Percentiles rank a stretch among this genome's conserved stretches.
Evolutionary conservation across 83 land plant genomes (phyloP).

Genomic region (Larix sibirica): DNA sequence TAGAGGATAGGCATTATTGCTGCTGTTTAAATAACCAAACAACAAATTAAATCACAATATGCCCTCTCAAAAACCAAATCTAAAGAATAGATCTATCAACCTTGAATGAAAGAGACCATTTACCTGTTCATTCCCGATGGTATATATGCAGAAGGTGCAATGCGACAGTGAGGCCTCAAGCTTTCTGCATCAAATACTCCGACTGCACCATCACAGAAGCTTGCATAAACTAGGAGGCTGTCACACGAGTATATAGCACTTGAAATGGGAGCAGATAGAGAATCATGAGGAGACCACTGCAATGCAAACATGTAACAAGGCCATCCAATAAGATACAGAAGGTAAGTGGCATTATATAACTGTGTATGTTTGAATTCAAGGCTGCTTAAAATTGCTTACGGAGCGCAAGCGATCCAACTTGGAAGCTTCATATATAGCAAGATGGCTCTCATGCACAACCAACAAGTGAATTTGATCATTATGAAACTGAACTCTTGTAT

Average conservation of each 20-base stretch:
- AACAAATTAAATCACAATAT: not conserved
- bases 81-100: not conserved
- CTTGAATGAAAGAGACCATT: not conserved
- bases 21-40: not conserved
- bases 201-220: conserved; percentile 46
- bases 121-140: conserved; percentile 30
- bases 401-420: conserved; percentile 38
- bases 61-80: not conserved
- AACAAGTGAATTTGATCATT: conserved; percentile 49
- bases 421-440: conserved; percentile 49
- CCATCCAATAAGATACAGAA: not conserved
- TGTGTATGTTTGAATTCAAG: not conserved
- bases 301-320: not conserved
- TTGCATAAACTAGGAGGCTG: conserved; percentile 45
- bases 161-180: conserved; percentile 32
- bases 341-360: not conserved
- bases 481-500: conserved; percentile 43
- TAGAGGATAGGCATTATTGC: conserved; percentile 17
- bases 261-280: conserved; percentile 39
- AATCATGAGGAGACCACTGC: conserved; percentile 49
- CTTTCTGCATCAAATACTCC: conserved; percentile 51
- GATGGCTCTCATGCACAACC: conserved; percentile 53
- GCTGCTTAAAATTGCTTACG: conserved; percentile 13
- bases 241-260: conserved; percentile 50
- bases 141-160: conserved; percentile 31